Base-by-base conservation (phyloP, 2,329 filamentous ascomycete genomes). In the Zymoseptoria crescenta region DNA sequence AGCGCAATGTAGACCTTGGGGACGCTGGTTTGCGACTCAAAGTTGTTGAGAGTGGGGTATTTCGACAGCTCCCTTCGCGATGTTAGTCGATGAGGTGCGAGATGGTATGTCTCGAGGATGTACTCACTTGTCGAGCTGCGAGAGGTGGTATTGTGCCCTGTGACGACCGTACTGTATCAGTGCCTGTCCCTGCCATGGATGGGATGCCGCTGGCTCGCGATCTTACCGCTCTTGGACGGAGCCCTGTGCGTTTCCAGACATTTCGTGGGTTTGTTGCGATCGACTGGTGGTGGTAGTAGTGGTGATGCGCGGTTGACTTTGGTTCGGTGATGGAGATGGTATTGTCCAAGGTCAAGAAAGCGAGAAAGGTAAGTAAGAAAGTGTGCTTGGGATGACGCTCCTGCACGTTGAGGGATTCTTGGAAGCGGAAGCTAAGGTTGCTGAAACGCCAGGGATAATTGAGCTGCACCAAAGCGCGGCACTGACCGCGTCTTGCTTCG, bases 1-100 rank as follows among this genome's bases (percentile, higher is more conserved):
- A 93, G 86, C 72, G 89, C 82, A 66, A 85, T 87, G 75, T 95
- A 94, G 71, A 89, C 87, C 82, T 95, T 95, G 73, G 90, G 90
- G 55, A 94, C 83, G 59, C 83, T 86, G 65, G 87, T 88, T 76
- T 89, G 86, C 82, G 87, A 89, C 84, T 95, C 90, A 71, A 94
- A 83, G 79, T 93, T 91, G 83, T 86, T 88, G 74, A 94, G 83
- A 71, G 82, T 77, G 69, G 87, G 87, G 80, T 94, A 94, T 77
- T 92, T 93, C 75, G 88, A 89, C 67, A 94, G 86, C 89, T 94
- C 74, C 68, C 59, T 64, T 60, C 52, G 57, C 54, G 27, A 19
- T 13, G 29, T 62, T 68, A 56, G 29, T 19, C 13, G 21, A 45
- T 52, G 49, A 51, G 49, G n/a, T 7, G 4, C n/a, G 20, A 51